Percentiles rank a stretch among this genome's conserved stretches.
These are phyloP conservation scores for Podospora didyma DNA, from an alignment of 495 filamentous ascomycete species.

Conservation along the genomic window DNA sequence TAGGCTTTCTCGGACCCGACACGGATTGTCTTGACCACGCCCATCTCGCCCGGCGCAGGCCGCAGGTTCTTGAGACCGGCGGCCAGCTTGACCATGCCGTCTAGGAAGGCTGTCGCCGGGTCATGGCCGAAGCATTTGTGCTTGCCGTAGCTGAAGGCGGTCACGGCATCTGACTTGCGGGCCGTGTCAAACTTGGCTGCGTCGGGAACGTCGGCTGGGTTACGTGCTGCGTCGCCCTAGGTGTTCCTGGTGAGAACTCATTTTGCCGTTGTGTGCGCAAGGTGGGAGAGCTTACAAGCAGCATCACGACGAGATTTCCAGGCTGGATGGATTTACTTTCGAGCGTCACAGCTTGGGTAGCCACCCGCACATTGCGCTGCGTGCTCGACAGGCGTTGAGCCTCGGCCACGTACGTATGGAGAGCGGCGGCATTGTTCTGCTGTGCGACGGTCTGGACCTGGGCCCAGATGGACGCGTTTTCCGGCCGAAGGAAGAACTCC, in stretches of 20 bases:
- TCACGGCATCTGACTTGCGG: conserved; percentile 4
- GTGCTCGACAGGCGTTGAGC: conserved; percentile 28
- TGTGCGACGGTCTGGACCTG: conserved; percentile 44
- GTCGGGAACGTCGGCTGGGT: conserved; percentile 10
- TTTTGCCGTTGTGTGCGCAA: not conserved
- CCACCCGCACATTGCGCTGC: conserved; percentile 26
- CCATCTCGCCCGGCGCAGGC: conserved; percentile 35
- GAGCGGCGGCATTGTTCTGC: conserved; percentile 24
- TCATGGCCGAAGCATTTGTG: conserved; percentile 30
- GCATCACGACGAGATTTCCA: conserved; percentile 24
- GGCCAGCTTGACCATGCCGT: conserved; percentile 27
- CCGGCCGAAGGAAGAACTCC: conserved; percentile 37
- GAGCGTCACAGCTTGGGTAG: conserved; percentile 16
- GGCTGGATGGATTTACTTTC: conserved; percentile 24
- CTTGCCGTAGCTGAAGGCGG: conserved; percentile 28
- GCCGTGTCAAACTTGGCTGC: conserved; percentile 18
- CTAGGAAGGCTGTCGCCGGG: conserved; percentile 20
- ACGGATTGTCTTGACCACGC: conserved; percentile 29
- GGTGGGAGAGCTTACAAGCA: conserved; percentile 21
- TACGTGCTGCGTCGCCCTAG: conserved; percentile 28
- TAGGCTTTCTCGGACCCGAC: conserved; percentile 29
- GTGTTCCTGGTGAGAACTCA: not conserved
- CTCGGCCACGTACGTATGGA: conserved; percentile 27
- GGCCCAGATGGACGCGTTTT: conserved; percentile 44
- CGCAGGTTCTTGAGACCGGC: conserved; percentile 34